phyloP scores from a whole-genome alignment of 176 grass and related monocot genomes.

The Zizania latifolia region DNA sequence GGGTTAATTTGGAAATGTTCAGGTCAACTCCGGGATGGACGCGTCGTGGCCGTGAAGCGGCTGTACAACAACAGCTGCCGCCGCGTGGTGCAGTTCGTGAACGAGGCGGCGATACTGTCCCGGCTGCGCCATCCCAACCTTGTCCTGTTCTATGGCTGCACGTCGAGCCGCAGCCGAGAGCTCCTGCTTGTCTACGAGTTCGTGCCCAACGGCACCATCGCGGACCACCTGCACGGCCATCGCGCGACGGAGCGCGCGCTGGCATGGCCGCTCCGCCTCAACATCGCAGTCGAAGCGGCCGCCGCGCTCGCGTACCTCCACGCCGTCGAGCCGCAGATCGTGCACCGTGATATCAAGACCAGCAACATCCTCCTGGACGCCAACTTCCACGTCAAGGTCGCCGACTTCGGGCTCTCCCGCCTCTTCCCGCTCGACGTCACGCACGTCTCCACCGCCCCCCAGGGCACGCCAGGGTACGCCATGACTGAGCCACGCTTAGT shows the following conservation, averaged over 20 bases:
- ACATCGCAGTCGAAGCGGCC: constrained; percentile 65
- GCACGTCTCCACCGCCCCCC: constrained; percentile 73
- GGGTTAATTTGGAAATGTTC: not conserved
- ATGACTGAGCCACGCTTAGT: not conserved
- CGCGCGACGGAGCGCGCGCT: constrained; percentile 36
- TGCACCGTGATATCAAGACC: constrained; percentile 86
- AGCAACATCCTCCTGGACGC: constrained; percentile 78
- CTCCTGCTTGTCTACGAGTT: constrained; percentile 83
- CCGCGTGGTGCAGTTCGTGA: constrained; percentile 68
- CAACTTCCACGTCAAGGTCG: constrained; percentile 76
- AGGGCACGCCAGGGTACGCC: constrained; percentile 70
- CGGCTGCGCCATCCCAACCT: constrained; percentile 71
- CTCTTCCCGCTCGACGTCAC: constrained; percentile 64
- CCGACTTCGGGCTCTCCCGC: constrained; percentile 80
- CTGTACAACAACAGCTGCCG: constrained; percentile 62
- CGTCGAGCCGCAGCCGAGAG: constrained; percentile 72
- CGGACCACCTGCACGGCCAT: constrained; percentile 73
- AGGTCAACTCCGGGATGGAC: constrained; percentile 58
- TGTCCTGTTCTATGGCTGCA: constrained; percentile 73
- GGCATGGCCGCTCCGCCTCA: constrained; percentile 53
- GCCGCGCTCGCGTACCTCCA: constrained; percentile 73
- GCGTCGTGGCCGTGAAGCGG: constrained; percentile 72
- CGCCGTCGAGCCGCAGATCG: constrained; percentile 56
- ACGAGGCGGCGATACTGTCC: constrained; percentile 72
- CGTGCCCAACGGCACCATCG: constrained; percentile 78